phyloP scores from a whole-genome alignment of 129 eudicot species.

The Flaveria trinervia region DNA sequence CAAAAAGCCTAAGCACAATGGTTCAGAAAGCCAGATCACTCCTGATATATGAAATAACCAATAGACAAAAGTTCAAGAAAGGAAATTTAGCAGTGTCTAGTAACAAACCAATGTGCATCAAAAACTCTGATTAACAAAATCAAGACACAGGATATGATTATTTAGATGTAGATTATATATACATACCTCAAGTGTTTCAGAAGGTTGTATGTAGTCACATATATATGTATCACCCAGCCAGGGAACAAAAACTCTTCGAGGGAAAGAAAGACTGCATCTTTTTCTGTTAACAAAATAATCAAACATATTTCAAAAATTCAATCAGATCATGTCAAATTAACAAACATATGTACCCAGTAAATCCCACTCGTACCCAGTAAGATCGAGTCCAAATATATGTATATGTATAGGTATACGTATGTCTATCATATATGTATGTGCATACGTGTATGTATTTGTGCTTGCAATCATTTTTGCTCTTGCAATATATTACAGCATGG shows the following conservation, averaged over 20 bases:
- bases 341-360: too few relatives aligned
- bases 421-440: neutral
- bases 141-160: neutral
- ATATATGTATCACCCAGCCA: constrained; percentile 81
- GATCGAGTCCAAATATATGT: too few relatives aligned
- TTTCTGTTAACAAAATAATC: constrained; percentile 45
- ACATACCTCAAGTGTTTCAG: constrained; percentile 88
- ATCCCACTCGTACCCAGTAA: too few relatives aligned
- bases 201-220: constrained; percentile 84
- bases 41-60: neutral
- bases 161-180: neutral
- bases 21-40: constrained; percentile 4
- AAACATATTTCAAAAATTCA: constrained; percentile 8
- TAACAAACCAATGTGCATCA: neutral
- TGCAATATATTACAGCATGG: neutral
- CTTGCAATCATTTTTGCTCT: neutral
- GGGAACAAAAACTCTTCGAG: constrained; percentile 89
- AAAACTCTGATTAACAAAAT: constrained; percentile 7
- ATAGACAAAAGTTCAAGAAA: neutral
- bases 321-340: constrained; percentile 9
- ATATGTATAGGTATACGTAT: too few relatives aligned
- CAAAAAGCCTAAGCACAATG: neutral
- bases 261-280: constrained; percentile 68
- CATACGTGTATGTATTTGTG: neutral
- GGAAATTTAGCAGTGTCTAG: neutral